Percentiles rank a stretch among this genome's conserved stretches.
phyloP scores from a whole-genome alignment of 805 yeast genomes.

The Wickerhamomyces rabaulensis region DNA sequence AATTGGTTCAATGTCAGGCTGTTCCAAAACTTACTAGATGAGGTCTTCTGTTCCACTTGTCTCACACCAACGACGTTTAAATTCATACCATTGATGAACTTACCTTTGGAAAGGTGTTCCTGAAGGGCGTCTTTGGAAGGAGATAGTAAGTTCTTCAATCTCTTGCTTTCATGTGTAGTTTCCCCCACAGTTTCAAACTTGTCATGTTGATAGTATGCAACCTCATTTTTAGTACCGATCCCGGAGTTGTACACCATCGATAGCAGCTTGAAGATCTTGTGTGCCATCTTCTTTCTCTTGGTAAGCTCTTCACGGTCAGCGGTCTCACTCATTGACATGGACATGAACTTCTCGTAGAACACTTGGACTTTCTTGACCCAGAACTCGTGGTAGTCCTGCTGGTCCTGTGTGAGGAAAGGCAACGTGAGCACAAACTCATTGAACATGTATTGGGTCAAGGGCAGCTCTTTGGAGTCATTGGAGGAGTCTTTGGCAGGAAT shows the following conservation, averaged over 20 bases:
- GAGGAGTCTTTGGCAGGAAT: constrained; percentile 13
- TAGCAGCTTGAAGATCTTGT: constrained; percentile 57
- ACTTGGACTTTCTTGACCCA: constrained; percentile 81
- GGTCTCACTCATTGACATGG: constrained; percentile 64
- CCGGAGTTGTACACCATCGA: constrained; percentile 73
- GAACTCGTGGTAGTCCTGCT: constrained; percentile 48
- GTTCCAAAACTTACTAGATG: constrained; percentile 25
- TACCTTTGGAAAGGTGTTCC: constrained; percentile 26
- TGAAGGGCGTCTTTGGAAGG: constrained; percentile 35
- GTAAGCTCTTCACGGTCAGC: constrained; percentile 73
- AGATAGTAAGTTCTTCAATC: constrained; percentile 30
- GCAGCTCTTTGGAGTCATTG: constrained; percentile 36
- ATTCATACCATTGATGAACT: constrained; percentile 48
- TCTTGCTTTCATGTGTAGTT: constrained; percentile 22
- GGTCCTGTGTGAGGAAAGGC: constrained; percentile 57
- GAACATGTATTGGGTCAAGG: constrained; percentile 65
- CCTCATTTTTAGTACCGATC: constrained; percentile 55
- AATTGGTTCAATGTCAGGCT: constrained; percentile 14
- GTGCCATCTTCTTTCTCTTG: constrained; percentile 58
- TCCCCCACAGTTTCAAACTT: constrained; percentile 25
- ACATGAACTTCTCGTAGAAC: constrained; percentile 74
- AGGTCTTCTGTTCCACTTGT: constrained; percentile 21
- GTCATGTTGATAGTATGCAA: constrained; percentile 37
- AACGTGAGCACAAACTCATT: constrained; percentile 57
- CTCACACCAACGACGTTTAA: constrained; percentile 69